A percentile compares a stretch with the other conserved stretches of the same genome.
phyloP scores from a whole-genome alignment of 192 early-diverging fungal genomes.

The Gonapodya prolifera region DNA sequence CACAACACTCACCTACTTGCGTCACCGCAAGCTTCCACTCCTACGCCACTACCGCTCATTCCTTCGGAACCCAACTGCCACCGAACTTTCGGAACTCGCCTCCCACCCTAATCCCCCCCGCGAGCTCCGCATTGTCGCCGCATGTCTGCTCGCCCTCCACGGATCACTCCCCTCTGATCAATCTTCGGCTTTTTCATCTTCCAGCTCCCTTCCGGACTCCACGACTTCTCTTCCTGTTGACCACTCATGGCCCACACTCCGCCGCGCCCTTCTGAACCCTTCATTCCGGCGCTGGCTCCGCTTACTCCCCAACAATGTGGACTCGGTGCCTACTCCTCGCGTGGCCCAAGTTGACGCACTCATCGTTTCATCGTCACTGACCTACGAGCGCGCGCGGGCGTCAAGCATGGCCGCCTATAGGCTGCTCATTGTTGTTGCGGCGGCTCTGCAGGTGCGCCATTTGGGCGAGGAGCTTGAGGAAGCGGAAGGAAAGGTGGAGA shows the following conservation, averaged over 20 bases:
- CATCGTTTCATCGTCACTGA: slow-evolving; percentile 28
- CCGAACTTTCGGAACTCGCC: not conserved
- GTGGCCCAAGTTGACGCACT: slow-evolving; percentile 10
- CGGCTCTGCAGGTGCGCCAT: slow-evolving; percentile 32
- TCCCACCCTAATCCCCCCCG: not conserved
- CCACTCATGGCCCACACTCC: not conserved
- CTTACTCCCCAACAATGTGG: not conserved
- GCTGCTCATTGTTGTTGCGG: slow-evolving; percentile 37
- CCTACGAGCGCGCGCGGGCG: slow-evolving; percentile 34
- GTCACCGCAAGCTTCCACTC: not conserved
- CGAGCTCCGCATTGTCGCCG: not conserved
- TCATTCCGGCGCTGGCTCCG: not conserved
- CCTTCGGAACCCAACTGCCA: not conserved
- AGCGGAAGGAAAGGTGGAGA: not conserved
- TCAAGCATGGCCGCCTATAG: slow-evolving; percentile 31
- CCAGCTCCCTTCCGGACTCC: too few relatives aligned
- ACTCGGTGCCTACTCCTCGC: not conserved
- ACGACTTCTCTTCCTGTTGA: not conserved
- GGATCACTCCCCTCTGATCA: not conserved
- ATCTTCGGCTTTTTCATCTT: too few relatives aligned
- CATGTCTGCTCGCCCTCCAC: not conserved
- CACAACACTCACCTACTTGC: not conserved
- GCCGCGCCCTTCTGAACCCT: not conserved
- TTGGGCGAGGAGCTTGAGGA: slow-evolving; percentile 20
- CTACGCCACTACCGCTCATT: not conserved